Base-by-base conservation (phyloP, 768 basidiomycete genomes). In the Agrocybe praecox region DNA sequence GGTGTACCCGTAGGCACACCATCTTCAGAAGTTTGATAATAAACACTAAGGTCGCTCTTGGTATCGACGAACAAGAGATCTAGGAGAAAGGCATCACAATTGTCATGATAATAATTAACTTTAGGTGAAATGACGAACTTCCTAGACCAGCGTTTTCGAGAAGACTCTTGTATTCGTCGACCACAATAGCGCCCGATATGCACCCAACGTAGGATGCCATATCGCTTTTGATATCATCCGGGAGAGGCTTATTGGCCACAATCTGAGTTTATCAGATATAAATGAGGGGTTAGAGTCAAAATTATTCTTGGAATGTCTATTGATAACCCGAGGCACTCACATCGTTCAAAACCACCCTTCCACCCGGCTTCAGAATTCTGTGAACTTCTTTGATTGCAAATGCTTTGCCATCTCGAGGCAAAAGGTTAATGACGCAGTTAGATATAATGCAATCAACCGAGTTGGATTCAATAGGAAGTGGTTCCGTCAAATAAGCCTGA, bases 391-490 rank as follows among this genome's bases (percentile, higher is more conserved):
- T 74, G 47, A 84, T 64, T 6, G 80, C 60, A n/a, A 50, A 65
- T 4, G 61, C 65, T 60, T 82, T 85, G 2, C 75, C 78, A 12
- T 70, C 64, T 0, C 52, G 52, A 0, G 82, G 78, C 6, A 85
- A 60, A 2, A 83, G 65, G 61, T 85, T 83, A 63, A 85, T 66
- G 2, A 84, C 82, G 52, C 84, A 85, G 63, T 84, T 87, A 6
- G 83, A 84, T 6, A 85, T 59, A 15, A 87, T 69, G 55, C 81
- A 85, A 58, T 87, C 82, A 17, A 85, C 73, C 0, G 82, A 74
- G 51, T 72, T 66, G 5, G 79, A 73, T 42, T 69, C 65, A 52
- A 86, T 75, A 0, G 84, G 86, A 2, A 85, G 68, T 7, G 76
- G 64, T 19, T 78, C 74, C 0, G 75, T 73, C 22, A 83, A 65